Base-by-base conservation (phyloP, 139 green algal species). In the Picochlorum sp. region DNA sequence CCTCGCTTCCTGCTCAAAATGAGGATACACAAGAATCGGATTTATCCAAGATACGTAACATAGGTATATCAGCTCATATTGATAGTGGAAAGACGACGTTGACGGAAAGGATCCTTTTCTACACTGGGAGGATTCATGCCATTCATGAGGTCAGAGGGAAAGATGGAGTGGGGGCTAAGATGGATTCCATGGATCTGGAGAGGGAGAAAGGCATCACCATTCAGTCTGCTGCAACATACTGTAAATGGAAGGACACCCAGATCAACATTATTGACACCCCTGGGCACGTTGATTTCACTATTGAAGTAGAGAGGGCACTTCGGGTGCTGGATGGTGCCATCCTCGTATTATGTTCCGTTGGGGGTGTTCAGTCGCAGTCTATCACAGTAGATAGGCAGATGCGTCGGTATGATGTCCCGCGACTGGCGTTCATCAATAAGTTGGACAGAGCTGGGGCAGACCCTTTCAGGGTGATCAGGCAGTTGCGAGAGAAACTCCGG, bases 171-270 rank as follows among this genome's bases (percentile, higher is more conserved):
- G 94, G 94, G 3, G 94, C 94, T 23, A 98, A 96, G 62, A 98
- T 99, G 94, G 94, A 98, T 67, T 81, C 69, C 58, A 98, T 98
- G 94, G 94, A 99, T 45, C 75, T 99, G 30, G 94, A 99, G 74
- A 69, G 94, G 0, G 94, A 99, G 70, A 99, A 99, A 77, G 94
- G 94, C 45, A 99, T 99, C 83, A 99, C 94, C 57, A 99, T 99
- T 64, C 92, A 97, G 77, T 94, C 67, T 20, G 72, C 72, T 0
- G 72, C 72, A 47, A 79, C 72, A 3, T 75, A 65, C 57, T 94
- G 82, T 78, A 68, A 69, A 24, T 99, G 94, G 94, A 90, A 91
- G 60, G 86, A 97, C 76, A 87, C 77, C 2, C 70, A 88, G 66
- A 92, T 99, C 82, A 99, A 99, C 81, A 98, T 99, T 77, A 98